These are phyloP conservation scores for Hypoxylon sp. DNA, from an alignment of 2,329 filamentous ascomycete genomes.

Conservation along the genomic window DNA sequence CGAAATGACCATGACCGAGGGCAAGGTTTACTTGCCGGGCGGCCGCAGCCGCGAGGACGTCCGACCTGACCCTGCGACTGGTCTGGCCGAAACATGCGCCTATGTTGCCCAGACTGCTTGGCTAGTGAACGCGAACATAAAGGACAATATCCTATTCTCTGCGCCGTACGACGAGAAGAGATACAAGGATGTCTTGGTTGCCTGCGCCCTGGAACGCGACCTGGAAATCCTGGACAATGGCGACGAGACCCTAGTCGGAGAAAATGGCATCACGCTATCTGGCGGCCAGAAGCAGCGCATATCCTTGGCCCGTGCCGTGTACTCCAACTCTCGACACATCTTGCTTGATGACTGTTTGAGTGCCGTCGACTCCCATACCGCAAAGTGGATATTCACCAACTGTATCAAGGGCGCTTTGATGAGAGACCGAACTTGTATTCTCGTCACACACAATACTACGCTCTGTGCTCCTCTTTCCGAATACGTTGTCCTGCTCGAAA, in stretches of 20 bases:
- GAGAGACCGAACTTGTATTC: constrained; percentile 86
- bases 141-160: constrained; percentile 94
- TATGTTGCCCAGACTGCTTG: constrained; percentile 98
- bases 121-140: constrained; percentile 95
- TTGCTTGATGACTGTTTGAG: constrained; percentile 95
- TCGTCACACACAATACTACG: constrained; percentile 95
- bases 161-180: constrained; percentile 80
- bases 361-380: constrained; percentile 95
- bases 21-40: constrained; percentile 84
- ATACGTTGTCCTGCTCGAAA: constrained; percentile 85
- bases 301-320: constrained; percentile 94
- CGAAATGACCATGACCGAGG: constrained; percentile 89
- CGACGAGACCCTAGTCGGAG: constrained; percentile 92
- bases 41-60: constrained; percentile 87
- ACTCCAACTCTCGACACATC: constrained; percentile 90
- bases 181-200: constrained; percentile 87
- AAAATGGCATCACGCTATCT: constrained; percentile 96
- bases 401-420: constrained; percentile 91
- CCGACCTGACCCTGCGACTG: constrained; percentile 80
- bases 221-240: constrained; percentile 91
- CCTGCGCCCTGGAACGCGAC: constrained; percentile 90
- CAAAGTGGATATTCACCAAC: constrained; percentile 97
- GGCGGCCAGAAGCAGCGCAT: constrained; percentile 98
- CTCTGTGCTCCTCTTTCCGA: constrained; percentile 83
- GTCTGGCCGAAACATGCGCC: constrained; percentile 88